Percentiles rank a stretch among this genome's conserved stretches.
phyloP scores from a whole-genome alignment of 306 rosid species.

The Luffa acutangula region DNA sequence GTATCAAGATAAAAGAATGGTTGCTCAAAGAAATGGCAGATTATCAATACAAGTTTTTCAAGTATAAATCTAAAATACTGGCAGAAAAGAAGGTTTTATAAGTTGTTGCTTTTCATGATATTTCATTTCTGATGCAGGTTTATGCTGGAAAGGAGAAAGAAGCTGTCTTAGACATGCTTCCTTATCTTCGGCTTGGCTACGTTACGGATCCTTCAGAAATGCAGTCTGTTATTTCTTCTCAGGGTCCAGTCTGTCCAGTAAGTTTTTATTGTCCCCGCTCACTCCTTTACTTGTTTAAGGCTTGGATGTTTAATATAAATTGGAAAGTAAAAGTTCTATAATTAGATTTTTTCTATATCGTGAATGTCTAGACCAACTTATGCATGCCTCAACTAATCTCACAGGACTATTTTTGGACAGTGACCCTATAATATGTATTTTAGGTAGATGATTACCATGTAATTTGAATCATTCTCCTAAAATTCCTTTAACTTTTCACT shows the following conservation, averaged over 20 bases:
- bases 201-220: constrained; percentile 93
- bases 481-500: neutral
- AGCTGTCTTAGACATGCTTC: constrained; percentile 76
- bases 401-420: neutral
- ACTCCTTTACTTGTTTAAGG: neutral
- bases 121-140: constrained; percentile 38
- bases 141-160: constrained; percentile 73
- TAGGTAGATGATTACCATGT: neutral
- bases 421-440: neutral
- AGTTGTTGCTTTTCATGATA: constrained; percentile 8
- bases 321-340: neutral
- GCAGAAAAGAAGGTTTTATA: neutral
- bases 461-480: neutral
- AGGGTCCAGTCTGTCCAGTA: constrained; percentile 94
- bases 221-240: constrained; percentile 92
- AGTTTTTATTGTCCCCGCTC: constrained; percentile 22
- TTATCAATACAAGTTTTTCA: constrained; percentile 65
- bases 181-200: constrained; percentile 82
- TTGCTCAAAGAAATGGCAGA: constrained; percentile 87
- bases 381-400: neutral
- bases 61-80: constrained; percentile 33
- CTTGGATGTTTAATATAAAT: neutral
- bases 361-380: neutral
- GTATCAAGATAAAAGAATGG: constrained; percentile 92
- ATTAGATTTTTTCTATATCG: neutral